Evolutionary conservation across 805 yeast species (phyloP), one percentile per base, ranked within the genome.

Genomic region (Schwanniomyces pseudopolymorphus): DNA sequence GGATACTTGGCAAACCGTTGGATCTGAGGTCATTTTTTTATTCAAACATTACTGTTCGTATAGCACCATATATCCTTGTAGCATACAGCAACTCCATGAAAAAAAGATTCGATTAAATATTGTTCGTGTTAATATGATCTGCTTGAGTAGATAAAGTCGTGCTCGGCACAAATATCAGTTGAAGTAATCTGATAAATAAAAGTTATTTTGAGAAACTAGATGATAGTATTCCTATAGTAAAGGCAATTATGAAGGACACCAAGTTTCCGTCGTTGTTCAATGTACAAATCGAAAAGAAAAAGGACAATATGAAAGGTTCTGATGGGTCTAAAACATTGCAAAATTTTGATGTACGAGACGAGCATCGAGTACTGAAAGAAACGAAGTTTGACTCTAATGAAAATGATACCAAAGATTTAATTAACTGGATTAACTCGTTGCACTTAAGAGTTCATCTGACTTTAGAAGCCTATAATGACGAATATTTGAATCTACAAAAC

Each of bases 351-450:
- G 11, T 14, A 9, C 9, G 35, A 31, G 11, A 16, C 8, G 11
- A 16, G 6, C 35, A 14, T 7, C 9, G 5, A 31, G 13, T 14
- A 5, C 20, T 31, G 35, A 16, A 31, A 16, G 11, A 3, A n/a
- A 31, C 14, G 17, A 16, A 31, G 4, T 9, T 14, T 31, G 20
- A 14, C 11, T 31, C 35, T 7, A 7, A 2, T 9, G 44, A 38
- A 16, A 19, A 33, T 4, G 47, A 52, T 16, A 33, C 58, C 2
- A 55, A 55, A 21, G 65, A 61, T 13, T 28, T 68, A 20, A 51
- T 66, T 6, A 43, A 51, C 19, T 68, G 73, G 73, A 67, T 68
- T 13, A 66, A 61, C 40, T 48, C 48, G 25, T 51, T 67, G 28
- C 60, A 64, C 27, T n/a, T 36, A 2, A 49, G 69, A 33, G 48